These are phyloP conservation scores for Penicillium lividum DNA, from an alignment of 495 filamentous ascomycete species.

Conservation along the genomic window DNA sequence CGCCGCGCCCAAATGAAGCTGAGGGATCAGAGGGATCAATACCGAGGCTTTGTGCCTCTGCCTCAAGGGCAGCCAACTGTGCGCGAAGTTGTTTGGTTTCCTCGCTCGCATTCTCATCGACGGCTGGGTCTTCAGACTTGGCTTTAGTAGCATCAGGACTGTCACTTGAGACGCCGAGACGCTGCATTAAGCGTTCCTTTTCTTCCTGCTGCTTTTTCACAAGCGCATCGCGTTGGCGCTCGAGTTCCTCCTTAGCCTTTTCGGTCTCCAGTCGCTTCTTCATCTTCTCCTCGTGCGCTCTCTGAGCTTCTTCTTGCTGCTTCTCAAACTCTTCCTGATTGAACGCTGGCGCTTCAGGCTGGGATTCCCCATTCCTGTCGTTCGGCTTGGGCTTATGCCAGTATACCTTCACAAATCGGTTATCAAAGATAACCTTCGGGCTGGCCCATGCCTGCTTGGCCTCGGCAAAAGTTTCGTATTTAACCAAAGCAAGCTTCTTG, in stretches of 20 bases:
- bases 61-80: conserved; percentile 79
- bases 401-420: conserved; percentile 96
- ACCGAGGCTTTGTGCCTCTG: conserved; percentile 79
- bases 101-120: conserved; percentile 52
- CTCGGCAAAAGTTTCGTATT: conserved; percentile 68
- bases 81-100: conserved; percentile 70
- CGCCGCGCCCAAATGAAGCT: conserved; percentile 10
- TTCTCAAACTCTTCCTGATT: conserved; percentile 76
- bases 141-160: conserved; percentile 21
- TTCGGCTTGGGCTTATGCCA: conserved; percentile 74
- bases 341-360: conserved; percentile 47
- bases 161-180: conserved; percentile 50
- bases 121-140: conserved; percentile 27
- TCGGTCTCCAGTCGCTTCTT: conserved; percentile 74
- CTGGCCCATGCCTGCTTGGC: conserved; percentile 85
- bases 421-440: conserved; percentile 94
- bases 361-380: conserved; percentile 35
- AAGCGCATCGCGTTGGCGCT: conserved; percentile 74
- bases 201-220: conserved; percentile 75
- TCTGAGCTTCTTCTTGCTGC: conserved; percentile 79
- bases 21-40: conserved; percentile 58
- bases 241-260: conserved; percentile 67
- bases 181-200: conserved; percentile 66
- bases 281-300: conserved; percentile 71
- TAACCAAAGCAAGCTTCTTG: conserved; percentile 79